Base-by-base conservation (phyloP, 2,329 filamentous ascomycete genomes). In the Penicillium psychrosexuale region DNA sequence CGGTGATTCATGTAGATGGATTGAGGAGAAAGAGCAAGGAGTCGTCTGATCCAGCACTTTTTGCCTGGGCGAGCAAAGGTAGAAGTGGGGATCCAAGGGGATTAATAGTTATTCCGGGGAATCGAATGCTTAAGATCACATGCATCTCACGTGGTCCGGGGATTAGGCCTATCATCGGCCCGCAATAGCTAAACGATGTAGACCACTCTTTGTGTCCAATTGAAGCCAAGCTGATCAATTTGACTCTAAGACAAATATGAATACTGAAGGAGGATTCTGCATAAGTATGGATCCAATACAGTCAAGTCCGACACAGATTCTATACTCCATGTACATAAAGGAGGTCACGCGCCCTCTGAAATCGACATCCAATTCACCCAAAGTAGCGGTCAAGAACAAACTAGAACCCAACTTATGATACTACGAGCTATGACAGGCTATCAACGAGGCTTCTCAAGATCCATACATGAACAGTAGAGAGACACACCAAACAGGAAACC, bases 41-140 rank as follows among this genome's bases (percentile, higher is more conserved):
- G 52, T 62, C 50, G 61, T 58, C 55, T 59, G 61, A 62, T 43
- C 56, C 28, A 47, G 55, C 46, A 57, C 56, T 58, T 64, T 64
- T 64, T 51, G 48, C 45, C 48, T 58, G 46, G 57, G 50, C 54
- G 34, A 55, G 44, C 34, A 56, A 45, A 52, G 42, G 44, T 51
- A 38, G n/a, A 47, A 51, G 56, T 56, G 57, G 46, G 33, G 17
- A 15, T 46, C 15, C 6, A 13, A 8, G 22, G 22, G 57, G 61
- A 54, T 37, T 2, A 60, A 34, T 7, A 9, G 31, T 51, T 52
- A 11, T 46, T 51, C 56, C 57, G 57, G 24, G 9, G n/a, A 28
- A 40, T 30, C 42, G 13, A 42, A 47, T 47, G 34, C 33, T 31
- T 8, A 22, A n/a, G 17, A 44, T 49, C 46, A 49, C 47, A 45